Percentiles rank a stretch among this genome's conserved stretches.
Evolutionary conservation across 805 yeast genomes (phyloP).

Genomic region (Saccharomycopsis amapae): DNA sequence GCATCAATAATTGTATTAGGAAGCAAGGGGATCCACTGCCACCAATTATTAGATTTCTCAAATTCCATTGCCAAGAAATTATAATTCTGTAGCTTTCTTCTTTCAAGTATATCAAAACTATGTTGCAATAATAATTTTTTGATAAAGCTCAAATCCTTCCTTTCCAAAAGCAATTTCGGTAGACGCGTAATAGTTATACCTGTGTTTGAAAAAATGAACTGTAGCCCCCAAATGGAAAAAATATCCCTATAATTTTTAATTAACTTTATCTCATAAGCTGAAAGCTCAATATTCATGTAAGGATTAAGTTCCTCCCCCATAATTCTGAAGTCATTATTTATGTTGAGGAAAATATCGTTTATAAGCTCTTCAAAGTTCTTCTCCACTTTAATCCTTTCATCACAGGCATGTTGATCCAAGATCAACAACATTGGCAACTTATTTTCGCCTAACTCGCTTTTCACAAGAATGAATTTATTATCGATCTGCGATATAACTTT

Average conservation of each 20-base stretch:
- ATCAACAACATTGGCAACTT: constrained; percentile 30
- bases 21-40: constrained; percentile 33
- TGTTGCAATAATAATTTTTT: constrained; percentile 38
- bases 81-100: neutral
- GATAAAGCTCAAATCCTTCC: constrained; percentile 25
- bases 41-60: constrained; percentile 30
- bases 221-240: constrained; percentile 41
- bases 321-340: constrained; percentile 9
- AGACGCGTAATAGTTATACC: constrained; percentile 33
- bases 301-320: constrained; percentile 1
- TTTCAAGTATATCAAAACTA: constrained; percentile 28
- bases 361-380: constrained; percentile 34
- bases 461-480: constrained; percentile 52
- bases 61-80: neutral
- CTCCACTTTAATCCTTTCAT: constrained; percentile 67
- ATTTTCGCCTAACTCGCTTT: constrained; percentile 12
- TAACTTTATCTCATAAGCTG: constrained; percentile 30
- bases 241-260: constrained; percentile 27
- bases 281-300: constrained; percentile 23
- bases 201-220: constrained; percentile 19
- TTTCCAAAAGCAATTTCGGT: constrained; percentile 35
- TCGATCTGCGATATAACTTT: constrained; percentile 53
- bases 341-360: constrained; percentile 24
- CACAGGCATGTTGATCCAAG: constrained; percentile 82
- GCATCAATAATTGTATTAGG: constrained; percentile 47